phyloP scores from a whole-genome alignment of 169 alveolate genomes.

The Plasmodium gonderi region DNA sequence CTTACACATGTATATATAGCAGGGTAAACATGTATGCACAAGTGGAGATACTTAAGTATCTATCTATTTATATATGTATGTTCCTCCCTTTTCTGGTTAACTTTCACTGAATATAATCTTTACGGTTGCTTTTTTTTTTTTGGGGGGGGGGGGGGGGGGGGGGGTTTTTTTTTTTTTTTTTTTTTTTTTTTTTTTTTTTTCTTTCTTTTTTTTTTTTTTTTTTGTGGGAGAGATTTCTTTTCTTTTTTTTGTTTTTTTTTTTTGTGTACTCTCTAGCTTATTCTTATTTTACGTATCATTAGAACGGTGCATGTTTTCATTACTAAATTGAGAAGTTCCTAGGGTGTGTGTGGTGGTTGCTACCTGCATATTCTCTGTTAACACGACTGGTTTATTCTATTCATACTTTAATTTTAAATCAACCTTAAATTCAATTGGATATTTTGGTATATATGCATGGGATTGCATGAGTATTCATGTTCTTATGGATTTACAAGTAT shows the following conservation, averaged over 20 bases:
- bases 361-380: not conserved
- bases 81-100: not conserved
- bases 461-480: not conserved
- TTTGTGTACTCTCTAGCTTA: not conserved
- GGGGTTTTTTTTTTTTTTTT: not conserved
- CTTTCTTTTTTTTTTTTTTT: not conserved
- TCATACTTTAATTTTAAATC: not conserved
- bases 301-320: not conserved
- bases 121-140: not conserved
- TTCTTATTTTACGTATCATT: not conserved
- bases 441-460: not conserved
- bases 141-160: too few species aligned
- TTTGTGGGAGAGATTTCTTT: too few species aligned
- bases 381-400: not conserved
- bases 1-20: constrained; percentile 19
- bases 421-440: not conserved
- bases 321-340: not conserved
- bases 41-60: not conserved
- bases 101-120: not conserved
- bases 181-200: not conserved
- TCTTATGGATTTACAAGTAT: too few species aligned
- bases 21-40: not conserved
- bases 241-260: not conserved
- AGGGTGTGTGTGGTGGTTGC: not conserved
- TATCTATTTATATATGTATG: not conserved